A percentile compares a stretch with the other conserved stretches of the same genome.
phyloP scores from a whole-genome alignment of 1,284 basidiomycete genomes.

The Cerioporus squamosus region DNA sequence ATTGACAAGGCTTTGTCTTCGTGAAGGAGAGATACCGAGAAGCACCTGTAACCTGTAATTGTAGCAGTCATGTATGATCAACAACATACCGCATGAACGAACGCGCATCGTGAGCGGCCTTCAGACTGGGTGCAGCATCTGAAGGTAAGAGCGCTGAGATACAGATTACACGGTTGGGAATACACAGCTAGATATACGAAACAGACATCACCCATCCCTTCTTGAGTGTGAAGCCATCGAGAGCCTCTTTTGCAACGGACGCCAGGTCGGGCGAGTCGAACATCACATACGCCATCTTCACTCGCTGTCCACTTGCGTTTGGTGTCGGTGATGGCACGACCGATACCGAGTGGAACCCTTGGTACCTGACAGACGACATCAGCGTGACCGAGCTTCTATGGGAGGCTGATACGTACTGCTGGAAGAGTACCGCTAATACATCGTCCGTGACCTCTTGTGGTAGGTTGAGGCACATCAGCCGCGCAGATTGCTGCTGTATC shows the following conservation, averaged over 20 bases:
- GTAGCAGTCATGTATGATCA: not conserved
- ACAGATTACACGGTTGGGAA: slow-evolving; percentile 20
- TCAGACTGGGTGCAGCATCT: slow-evolving; percentile 1
- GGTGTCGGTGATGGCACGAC: slow-evolving; percentile 70
- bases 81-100: not conserved
- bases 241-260: slow-evolving; percentile 74
- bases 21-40: not conserved
- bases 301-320: slow-evolving; percentile 59
- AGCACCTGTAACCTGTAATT: not conserved
- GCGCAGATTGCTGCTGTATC: slow-evolving; percentile 62
- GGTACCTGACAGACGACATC: slow-evolving; percentile 53
- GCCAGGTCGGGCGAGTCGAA: slow-evolving; percentile 78
- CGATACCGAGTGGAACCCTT: slow-evolving; percentile 74
- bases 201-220: slow-evolving; percentile 84
- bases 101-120: not conserved
- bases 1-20: slow-evolving; percentile 42
- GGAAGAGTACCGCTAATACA: slow-evolving; percentile 82
- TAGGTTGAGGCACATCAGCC: slow-evolving; percentile 76
- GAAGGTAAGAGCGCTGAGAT: slow-evolving; percentile 18
- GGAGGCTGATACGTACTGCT: slow-evolving; percentile 64
- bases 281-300: slow-evolving; percentile 77
- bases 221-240: slow-evolving; percentile 82
- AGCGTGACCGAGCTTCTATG: not conserved
- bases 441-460: slow-evolving; percentile 83
- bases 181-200: slow-evolving; percentile 59